A percentile compares a stretch with the other conserved stretches of the same genome.
These are phyloP conservation scores for Diplotaxis tenuifolia DNA, from an alignment of 345 rosid species.

Conservation along the genomic window DNA sequence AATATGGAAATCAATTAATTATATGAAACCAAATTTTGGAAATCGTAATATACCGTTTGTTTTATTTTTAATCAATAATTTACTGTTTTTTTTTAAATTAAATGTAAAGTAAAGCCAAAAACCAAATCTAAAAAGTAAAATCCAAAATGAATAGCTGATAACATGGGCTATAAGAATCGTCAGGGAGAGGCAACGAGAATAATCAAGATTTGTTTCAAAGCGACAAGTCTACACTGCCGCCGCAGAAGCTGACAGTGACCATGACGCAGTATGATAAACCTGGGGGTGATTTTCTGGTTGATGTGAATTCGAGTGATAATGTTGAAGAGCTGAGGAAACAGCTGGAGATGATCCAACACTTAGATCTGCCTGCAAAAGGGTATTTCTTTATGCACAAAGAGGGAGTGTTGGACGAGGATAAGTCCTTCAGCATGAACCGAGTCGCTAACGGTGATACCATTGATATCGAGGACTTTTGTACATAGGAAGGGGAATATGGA, in stretches of 20 bases:
- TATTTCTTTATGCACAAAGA: constrained; percentile 58
- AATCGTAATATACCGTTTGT: too few species aligned
- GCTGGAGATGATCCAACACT: constrained; percentile 46
- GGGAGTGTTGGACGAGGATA: constrained; percentile 38
- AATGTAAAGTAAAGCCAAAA: too few species aligned
- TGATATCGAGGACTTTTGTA: not conserved
- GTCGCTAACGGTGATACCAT: not conserved
- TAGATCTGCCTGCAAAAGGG: constrained; percentile 59
- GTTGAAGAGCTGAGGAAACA: constrained; percentile 63
- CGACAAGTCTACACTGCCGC: not conserved
- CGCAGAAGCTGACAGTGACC: not conserved
- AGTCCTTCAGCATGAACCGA: constrained; percentile 40
- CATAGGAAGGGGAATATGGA: not conserved
- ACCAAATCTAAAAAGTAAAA: too few species aligned
- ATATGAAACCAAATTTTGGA: too few species aligned
- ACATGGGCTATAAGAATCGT: too few species aligned
- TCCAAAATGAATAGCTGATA: too few species aligned
- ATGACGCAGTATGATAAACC: too few species aligned
- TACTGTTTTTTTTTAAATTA: too few species aligned
- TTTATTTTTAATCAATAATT: too few species aligned
- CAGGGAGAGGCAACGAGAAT: not conserved
- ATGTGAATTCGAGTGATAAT: constrained; percentile 51
- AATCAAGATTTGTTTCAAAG: not conserved
- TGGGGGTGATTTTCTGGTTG: constrained; percentile 48
- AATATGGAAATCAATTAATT: too few species aligned